Percentiles rank a stretch among this genome's conserved stretches.
phyloP scores from a whole-genome alignment of 2,329 filamentous ascomycete genomes.

The Aspergillus transmontanensis region DNA sequence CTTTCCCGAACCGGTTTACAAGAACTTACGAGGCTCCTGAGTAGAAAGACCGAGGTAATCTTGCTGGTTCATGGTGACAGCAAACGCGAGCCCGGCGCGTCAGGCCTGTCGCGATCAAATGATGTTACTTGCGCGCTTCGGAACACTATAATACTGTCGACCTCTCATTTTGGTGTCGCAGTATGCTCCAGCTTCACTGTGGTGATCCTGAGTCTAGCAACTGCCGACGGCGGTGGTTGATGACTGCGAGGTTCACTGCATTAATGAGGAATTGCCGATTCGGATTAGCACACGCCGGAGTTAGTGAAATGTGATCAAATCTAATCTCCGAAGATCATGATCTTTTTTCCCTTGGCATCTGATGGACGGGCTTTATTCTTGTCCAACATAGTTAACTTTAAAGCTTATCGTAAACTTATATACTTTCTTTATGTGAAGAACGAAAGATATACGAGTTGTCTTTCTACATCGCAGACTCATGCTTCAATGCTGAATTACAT shows the following conservation, averaged over 20 bases:
- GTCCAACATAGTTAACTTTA: background rate
- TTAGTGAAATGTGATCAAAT: background rate
- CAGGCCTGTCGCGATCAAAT: background rate
- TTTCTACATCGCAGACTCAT: background rate
- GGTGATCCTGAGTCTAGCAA: background rate
- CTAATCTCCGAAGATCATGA: background rate
- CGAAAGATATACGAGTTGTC: background rate
- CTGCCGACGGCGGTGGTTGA: background rate
- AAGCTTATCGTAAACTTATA: background rate
- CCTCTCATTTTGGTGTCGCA: conserved; percentile 3
- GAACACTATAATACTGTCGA: background rate
- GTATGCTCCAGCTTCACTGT: background rate
- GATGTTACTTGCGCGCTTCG: background rate
- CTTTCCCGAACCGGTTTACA: background rate
- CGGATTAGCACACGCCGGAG: background rate
- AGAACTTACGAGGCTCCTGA: conserved; percentile 32
- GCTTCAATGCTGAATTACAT: background rate
- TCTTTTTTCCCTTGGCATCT: conserved; percentile 6
- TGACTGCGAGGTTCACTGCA: background rate
- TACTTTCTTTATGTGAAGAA: background rate
- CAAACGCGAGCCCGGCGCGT: background rate
- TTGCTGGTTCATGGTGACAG: background rate
- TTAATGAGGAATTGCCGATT: background rate
- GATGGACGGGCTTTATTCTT: background rate
- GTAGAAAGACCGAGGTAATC: conserved; percentile 18